These are phyloP conservation scores for Venturia carpophila DNA, from an alignment of 2,329 filamentous ascomycete genomes.

Conservation along the genomic window DNA sequence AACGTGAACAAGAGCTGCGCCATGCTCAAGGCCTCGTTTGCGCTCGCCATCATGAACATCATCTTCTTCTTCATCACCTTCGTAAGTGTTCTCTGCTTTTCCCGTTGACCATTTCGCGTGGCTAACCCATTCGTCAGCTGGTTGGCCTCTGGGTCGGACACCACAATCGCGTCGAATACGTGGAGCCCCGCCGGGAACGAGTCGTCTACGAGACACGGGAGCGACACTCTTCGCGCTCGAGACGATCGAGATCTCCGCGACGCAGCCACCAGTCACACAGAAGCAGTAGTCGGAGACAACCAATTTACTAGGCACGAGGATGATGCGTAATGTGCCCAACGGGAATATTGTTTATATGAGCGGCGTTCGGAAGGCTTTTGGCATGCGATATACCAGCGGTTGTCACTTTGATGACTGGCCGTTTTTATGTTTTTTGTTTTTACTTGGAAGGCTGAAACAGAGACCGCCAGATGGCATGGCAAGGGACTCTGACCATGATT, in stretches of 20 bases:
- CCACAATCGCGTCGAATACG: conserved; percentile 38
- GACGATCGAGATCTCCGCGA: conserved; percentile 30
- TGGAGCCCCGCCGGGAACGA: conserved; percentile 30
- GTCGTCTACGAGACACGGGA: conserved; percentile 23
- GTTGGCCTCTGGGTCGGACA: conserved; percentile 56
- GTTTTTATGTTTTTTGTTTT: too few species aligned
- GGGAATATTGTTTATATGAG: neutral
- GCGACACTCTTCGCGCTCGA: conserved; percentile 29
- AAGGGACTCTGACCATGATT: neutral
- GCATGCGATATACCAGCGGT: neutral
- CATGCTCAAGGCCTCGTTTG: conserved; percentile 88
- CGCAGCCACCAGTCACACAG: conserved; percentile 33
- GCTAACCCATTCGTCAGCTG: conserved; percentile 27
- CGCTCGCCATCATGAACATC: conserved; percentile 80
- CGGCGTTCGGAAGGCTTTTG: neutral
- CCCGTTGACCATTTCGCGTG: neutral
- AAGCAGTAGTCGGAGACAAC: conserved; percentile 17
- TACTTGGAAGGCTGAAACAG: neutral
- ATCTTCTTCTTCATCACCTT: conserved; percentile 74
- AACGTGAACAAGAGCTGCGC: conserved; percentile 68
- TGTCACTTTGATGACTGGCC: neutral
- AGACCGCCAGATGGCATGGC: neutral
- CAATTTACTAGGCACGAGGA: neutral
- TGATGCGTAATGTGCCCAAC: neutral
- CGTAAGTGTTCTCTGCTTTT: conserved; percentile 36